Percentiles rank a stretch among this genome's conserved stretches.
phyloP scores from a whole-genome alignment of 2,329 filamentous ascomycete species.

The Aspergillus ibericus region DNA sequence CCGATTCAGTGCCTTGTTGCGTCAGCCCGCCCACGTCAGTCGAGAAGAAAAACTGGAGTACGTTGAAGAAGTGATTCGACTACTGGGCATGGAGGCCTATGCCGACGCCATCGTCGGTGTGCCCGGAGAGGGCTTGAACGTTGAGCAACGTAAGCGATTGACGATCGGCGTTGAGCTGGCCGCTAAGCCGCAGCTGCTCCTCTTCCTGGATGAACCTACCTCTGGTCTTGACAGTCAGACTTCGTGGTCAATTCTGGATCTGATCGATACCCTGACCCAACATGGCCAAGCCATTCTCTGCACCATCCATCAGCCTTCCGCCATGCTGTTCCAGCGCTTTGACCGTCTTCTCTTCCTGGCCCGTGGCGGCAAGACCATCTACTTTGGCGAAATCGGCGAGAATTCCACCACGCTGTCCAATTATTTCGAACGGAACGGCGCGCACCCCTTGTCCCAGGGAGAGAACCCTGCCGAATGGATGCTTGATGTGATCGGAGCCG shows the following conservation, averaged over 20 bases:
- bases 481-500: constrained; percentile 59
- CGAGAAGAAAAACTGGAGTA: constrained; percentile 78
- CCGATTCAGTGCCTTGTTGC: constrained; percentile 80
- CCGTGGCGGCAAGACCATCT: constrained; percentile 64
- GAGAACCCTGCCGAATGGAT: constrained; percentile 78
- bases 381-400: constrained; percentile 65
- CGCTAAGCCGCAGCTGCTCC: constrained; percentile 80
- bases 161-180: constrained; percentile 94
- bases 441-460: constrained; percentile 55
- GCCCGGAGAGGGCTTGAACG: constrained; percentile 73
- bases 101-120: constrained; percentile 88
- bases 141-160: constrained; percentile 69
- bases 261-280: constrained; percentile 84
- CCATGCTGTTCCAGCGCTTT: constrained; percentile 87
- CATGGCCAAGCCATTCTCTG: constrained; percentile 91
- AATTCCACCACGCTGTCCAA: constrained; percentile 57
- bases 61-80: constrained; percentile 83
- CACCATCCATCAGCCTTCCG: constrained; percentile 92
- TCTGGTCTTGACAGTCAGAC: constrained; percentile 91
- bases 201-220: constrained; percentile 92
- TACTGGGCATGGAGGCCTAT: constrained; percentile 88
- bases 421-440: constrained; percentile 67
- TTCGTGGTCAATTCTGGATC: constrained; percentile 83
- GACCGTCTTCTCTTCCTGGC: constrained; percentile 65
- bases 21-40: constrained; percentile 72